Evolutionary conservation across 495 filamentous ascomycete species (phyloP).

Genomic region (Hypoxylon cercidicola): DNA sequence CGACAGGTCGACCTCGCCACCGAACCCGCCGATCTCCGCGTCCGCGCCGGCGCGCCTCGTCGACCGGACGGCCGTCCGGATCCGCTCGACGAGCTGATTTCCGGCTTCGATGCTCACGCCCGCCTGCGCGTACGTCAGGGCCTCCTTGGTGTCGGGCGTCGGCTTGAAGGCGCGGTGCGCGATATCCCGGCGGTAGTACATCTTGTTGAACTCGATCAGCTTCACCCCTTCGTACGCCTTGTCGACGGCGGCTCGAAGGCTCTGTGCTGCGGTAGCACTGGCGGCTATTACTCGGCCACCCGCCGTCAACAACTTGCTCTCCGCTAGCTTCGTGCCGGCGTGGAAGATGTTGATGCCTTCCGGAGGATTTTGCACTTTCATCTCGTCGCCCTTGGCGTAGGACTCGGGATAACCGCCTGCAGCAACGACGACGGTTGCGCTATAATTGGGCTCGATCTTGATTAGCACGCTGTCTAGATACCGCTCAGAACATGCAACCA

Average conservation of each 20-base stretch:
- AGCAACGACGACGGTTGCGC: conserved; percentile 91
- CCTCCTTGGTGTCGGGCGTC: conserved; percentile 54
- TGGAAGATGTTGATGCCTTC: conserved; percentile 83
- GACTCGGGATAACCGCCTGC: conserved; percentile 94
- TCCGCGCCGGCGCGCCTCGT: conserved; percentile 86
- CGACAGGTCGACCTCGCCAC: conserved; percentile 84
- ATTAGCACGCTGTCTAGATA: conserved; percentile 77
- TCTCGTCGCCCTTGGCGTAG: conserved; percentile 83
- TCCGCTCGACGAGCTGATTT: conserved; percentile 87
- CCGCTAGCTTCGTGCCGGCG: conserved; percentile 79
- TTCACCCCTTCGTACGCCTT: conserved; percentile 84
- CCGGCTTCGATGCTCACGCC: conserved; percentile 94
- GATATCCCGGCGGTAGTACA: conserved; percentile 95
- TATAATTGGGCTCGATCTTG: conserved; percentile 72
- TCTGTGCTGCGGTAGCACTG: conserved; percentile 75
- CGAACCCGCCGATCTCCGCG: conserved; percentile 94
- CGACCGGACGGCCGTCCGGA: conserved; percentile 82
- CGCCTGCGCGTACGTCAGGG: conserved; percentile 90
- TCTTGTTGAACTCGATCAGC: conserved; percentile 83
- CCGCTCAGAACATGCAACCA: conserved; percentile 83
- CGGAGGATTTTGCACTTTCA: conserved; percentile 61
- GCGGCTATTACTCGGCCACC: conserved; percentile 94
- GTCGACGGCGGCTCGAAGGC: conserved; percentile 80
- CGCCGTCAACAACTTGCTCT: conserved; percentile 73
- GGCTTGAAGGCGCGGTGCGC: conserved; percentile 73